Conservation (phyloP, 2,329 filamentous ascomycete species). For the Colletotrichum lupini region DNA sequence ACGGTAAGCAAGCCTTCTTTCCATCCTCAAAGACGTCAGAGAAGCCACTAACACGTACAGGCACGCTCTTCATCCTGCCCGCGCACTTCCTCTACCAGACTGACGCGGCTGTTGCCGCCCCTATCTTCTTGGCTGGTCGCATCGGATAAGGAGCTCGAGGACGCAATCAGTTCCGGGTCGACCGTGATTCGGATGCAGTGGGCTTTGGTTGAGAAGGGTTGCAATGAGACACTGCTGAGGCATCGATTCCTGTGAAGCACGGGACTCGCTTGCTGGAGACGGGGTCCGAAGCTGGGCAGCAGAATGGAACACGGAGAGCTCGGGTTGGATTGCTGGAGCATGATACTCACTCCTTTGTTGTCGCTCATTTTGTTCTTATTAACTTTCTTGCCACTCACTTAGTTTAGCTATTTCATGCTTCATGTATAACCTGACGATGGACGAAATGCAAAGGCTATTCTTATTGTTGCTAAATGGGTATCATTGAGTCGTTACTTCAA, state of each 20-base stretch:
- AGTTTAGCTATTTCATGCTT: background rate
- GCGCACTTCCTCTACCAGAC: constrained; percentile 47
- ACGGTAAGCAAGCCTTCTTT: constrained; percentile 25
- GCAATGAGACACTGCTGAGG: too few relatives aligned
- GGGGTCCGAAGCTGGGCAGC: background rate
- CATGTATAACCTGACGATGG: background rate
- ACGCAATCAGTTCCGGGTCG: background rate
- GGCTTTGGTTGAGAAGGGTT: background rate
- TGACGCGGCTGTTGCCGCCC: constrained; percentile 38
- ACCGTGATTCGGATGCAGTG: background rate
- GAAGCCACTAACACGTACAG: background rate
- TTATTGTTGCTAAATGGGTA: constrained; percentile 15
- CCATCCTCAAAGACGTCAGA: background rate
- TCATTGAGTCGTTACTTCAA: constrained; percentile 20
- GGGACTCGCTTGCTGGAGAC: background rate
- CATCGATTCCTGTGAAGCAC: too few relatives aligned
- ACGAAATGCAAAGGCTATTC: background rate
- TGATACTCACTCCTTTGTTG: background rate
- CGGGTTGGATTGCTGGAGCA: background rate
- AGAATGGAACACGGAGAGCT: background rate
- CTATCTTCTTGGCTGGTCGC: constrained; percentile 38
- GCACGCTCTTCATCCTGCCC: constrained; percentile 48
- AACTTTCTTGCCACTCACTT: constrained; percentile 6
- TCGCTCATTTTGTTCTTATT: background rate
- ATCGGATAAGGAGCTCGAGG: constrained; percentile 28